Conservation (phyloP, 179 eudicot species). For the Silene coronaria region DNA sequence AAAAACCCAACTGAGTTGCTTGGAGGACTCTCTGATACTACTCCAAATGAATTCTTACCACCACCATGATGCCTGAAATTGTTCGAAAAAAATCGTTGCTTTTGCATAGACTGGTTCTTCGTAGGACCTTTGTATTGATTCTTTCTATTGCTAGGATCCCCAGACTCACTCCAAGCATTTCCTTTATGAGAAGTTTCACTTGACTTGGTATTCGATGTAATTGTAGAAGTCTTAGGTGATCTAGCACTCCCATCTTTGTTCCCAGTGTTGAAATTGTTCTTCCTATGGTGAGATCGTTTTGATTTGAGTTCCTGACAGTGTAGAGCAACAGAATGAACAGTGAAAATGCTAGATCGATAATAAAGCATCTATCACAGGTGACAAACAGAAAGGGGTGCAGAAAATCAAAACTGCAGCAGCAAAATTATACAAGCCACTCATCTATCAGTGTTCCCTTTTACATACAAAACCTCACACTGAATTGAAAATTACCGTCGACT, state of each 20-base stretch:
- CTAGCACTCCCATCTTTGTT: constrained; percentile 44
- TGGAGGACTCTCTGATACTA: constrained; percentile 84
- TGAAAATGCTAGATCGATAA: too few species aligned
- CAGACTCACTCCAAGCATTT: constrained; percentile 40
- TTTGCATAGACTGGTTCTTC: constrained; percentile 49
- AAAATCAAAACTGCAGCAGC: too few species aligned
- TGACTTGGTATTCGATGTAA: constrained; percentile 24
- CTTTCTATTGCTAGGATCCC: constrained; percentile 40
- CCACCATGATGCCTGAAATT: constrained; percentile 57
- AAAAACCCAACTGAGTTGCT: constrained; percentile 82
- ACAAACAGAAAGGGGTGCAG: too few species aligned
- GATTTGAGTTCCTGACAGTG: constrained; percentile 62
- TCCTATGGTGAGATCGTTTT: constrained; percentile 50
- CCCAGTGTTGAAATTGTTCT: constrained; percentile 32
- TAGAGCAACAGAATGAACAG: neutral
- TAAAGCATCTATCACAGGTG: too few species aligned
- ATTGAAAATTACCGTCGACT: too few species aligned
- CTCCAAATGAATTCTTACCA: constrained; percentile 44
- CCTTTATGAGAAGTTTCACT: constrained; percentile 39
- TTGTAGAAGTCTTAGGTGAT: constrained; percentile 30
- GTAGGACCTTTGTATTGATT: constrained; percentile 59
- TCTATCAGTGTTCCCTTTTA: too few species aligned
- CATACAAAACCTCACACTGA: too few species aligned
- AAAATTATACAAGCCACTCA: too few species aligned
- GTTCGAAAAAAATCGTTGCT: constrained; percentile 61